Evolutionary conservation across 106 monocot genomes (phyloP).

Genomic region (Dendrobium catenatum): DNA sequence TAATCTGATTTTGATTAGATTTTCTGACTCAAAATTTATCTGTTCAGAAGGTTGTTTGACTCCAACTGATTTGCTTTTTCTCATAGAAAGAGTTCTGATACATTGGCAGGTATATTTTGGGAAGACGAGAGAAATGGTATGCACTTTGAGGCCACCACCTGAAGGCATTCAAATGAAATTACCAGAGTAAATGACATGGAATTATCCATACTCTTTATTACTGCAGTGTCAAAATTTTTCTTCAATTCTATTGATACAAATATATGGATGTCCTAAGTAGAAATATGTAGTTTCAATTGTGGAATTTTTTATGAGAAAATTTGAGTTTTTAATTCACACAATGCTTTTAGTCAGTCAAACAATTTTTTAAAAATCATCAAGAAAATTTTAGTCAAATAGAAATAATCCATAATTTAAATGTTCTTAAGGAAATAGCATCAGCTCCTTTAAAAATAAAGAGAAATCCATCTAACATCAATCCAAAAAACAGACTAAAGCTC

Average conservation of each 20-base stretch:
- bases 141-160: slow-evolving; percentile 69
- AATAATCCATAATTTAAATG: no score
- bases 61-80: neutral
- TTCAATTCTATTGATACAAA: neutral
- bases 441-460: no score
- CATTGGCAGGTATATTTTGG: slow-evolving; percentile 86
- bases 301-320: no score
- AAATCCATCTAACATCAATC: no score
- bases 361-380: no score
- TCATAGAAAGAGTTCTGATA: neutral
- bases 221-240: neutral
- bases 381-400: no score
- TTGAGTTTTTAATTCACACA: no score
- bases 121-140: slow-evolving; percentile 99
- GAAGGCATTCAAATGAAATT: slow-evolving; percentile 50
- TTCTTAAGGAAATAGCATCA: no score
- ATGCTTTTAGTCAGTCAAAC: no score
- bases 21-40: neutral
- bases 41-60: no score
- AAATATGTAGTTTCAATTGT: neutral
- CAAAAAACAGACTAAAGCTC: no score
- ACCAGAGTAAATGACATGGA: slow-evolving; percentile 23
- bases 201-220: neutral
- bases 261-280: neutral
- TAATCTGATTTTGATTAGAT: neutral